These are phyloP conservation scores for Cadophora luteo-olivacea DNA, from an alignment of 2,329 filamentous ascomycete species.

Conservation along the genomic window DNA sequence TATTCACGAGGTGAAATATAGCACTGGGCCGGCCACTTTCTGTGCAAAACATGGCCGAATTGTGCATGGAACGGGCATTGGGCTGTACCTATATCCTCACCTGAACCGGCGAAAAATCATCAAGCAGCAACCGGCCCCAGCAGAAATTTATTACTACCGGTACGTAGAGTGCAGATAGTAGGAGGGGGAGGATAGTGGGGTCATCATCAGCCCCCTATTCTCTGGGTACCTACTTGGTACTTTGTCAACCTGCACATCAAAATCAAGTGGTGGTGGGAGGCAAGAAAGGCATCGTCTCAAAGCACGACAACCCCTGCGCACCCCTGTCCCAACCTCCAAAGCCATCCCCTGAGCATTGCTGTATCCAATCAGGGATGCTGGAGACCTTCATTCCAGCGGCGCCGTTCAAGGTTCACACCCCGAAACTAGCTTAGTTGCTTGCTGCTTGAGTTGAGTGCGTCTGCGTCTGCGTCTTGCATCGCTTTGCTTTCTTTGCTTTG, in stretches of 20 bases:
- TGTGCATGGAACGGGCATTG: background rate
- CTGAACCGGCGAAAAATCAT: background rate
- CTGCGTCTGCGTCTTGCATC: background rate
- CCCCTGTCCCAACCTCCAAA: slow-evolving; percentile 9
- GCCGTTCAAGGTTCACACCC: slow-evolving; percentile 6
- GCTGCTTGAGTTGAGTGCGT: background rate
- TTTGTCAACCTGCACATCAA: background rate
- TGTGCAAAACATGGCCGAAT: slow-evolving; percentile 1
- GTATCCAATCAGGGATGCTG: slow-evolving; percentile 21
- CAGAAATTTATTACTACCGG: too few species aligned
- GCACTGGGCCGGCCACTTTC: background rate
- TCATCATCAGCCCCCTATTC: background rate
- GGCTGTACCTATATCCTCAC: background rate
- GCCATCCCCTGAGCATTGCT: slow-evolving; percentile 8
- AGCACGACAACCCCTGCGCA: background rate
- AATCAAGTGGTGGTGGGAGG: background rate
- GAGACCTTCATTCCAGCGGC: slow-evolving; percentile 31
- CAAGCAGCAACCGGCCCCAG: background rate
- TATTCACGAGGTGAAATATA: too few species aligned
- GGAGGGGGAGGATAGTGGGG: background rate
- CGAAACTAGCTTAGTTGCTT: background rate
- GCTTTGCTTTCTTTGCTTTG: background rate
- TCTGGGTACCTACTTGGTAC: background rate
- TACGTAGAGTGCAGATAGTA: background rate
- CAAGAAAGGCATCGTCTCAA: background rate